Evolutionary conservation across 106 monocot species (phyloP), one percentile per base, ranked within the genome.

Genomic region (Agapanthus africanus): DNA sequence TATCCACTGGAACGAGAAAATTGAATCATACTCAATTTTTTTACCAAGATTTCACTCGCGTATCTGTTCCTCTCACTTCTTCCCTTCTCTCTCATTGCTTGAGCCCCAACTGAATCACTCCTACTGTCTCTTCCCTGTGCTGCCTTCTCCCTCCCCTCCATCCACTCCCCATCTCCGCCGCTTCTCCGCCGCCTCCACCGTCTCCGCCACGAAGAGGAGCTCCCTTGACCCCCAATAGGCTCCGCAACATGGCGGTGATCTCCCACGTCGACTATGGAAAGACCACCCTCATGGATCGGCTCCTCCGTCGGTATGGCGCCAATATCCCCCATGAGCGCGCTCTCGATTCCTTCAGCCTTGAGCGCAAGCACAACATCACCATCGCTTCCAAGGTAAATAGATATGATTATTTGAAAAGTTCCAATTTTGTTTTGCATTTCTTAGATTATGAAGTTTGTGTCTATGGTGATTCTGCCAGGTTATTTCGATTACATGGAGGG

Each of bases 261-360:
- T 91, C 91, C 16, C 95, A 95, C 74, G 91, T 95, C 37, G 95
- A 95, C 61, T 91, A 95, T 40, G 95, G 95, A 6, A 95, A 95
- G 86, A 95, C 95, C 10, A 91, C 95, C 2, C 88, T 95, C 69
- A 95, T 95, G 91, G 95, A 95, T 40, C 83, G 95, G 40, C 86
- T 95, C 19, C 95, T 95, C 74, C 91, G 91, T 47, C 88, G 86
- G 82, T 91, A 91, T 72, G 91, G 95, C 31, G 86, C 95, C 37
- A 88, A 89, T 49, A 76, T 97, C 56, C 88, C 95, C 5, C 91
- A 88, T 65, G 95, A 89, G 64, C 86, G 88, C 33, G 91, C 88
- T 36, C 75, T 97, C 56, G 91, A 97, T 63, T 97, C 91, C 67
- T 91, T 86, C 78, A 84, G 76, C 63, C 88, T 97, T 63, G 91